These are phyloP conservation scores for Dionaea muscipula DNA, from an alignment of 179 eudicot species.

Conservation along the genomic window DNA sequence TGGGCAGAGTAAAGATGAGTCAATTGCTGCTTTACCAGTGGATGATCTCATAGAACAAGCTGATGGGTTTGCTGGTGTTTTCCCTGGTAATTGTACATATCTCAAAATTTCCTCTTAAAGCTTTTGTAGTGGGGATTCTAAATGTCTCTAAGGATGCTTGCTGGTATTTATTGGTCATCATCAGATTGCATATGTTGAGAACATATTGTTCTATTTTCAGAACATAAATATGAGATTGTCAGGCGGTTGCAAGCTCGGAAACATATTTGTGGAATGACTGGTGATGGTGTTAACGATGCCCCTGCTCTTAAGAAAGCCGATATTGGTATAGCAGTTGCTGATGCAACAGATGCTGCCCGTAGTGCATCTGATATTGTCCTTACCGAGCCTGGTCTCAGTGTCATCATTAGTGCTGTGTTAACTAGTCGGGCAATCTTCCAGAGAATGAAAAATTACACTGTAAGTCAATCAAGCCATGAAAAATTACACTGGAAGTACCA, in stretches of 20 bases:
- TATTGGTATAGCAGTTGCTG: conserved; percentile 90
- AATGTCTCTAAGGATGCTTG: no score
- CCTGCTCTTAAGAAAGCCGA: conserved; percentile 93
- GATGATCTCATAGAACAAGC: conserved; percentile 86
- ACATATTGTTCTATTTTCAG: conserved; percentile 16
- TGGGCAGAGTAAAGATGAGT: conserved; percentile 65
- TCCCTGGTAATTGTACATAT: conserved; percentile 57
- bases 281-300: conserved; percentile 92
- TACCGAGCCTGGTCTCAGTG: conserved; percentile 80
- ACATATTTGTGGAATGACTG: conserved; percentile 90
- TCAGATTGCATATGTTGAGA: neutral
- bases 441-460: conserved; percentile 91
- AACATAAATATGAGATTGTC: conserved; percentile 82
- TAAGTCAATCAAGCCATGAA: conserved; percentile 57
- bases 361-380: conserved; percentile 93
- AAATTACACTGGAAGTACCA: conserved; percentile 61
- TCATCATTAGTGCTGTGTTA: conserved; percentile 73
- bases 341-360: conserved; percentile 93
- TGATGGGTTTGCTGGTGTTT: conserved; percentile 88
- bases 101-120: no score
- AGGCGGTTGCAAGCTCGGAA: conserved; percentile 80
- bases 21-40: conserved; percentile 58
- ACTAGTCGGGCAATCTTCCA: conserved; percentile 76
- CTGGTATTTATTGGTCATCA: neutral
- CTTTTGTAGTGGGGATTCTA: no score